Conservation (phyloP, 441 rosid genomes). For the Daphne laureola region DNA sequence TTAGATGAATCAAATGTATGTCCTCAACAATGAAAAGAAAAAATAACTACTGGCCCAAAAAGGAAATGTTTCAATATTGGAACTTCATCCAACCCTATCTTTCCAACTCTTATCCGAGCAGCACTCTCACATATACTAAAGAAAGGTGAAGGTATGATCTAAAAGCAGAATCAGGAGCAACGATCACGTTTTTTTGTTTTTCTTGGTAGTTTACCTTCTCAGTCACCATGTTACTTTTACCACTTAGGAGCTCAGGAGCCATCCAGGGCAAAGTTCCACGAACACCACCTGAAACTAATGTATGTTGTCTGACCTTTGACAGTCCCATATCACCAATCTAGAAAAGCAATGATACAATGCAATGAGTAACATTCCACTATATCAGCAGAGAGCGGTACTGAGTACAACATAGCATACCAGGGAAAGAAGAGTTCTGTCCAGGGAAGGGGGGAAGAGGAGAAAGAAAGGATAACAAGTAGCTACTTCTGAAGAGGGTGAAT, state of each 20-base stretch:
- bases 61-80: too few species aligned
- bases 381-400: background rate
- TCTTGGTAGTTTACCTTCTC: conserved; percentile 96
- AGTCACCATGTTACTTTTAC: conserved; percentile 94
- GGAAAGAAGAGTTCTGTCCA: too few species aligned
- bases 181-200: background rate
- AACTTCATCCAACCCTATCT: too few species aligned
- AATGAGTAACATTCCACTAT: conserved; percentile 12
- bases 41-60: too few species aligned
- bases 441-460: too few species aligned
- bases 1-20: too few species aligned
- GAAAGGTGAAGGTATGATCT: conserved; percentile 1
- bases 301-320: conserved; percentile 93
- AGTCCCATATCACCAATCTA: conserved; percentile 97
- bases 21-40: too few species aligned
- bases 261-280: conserved; percentile 99
- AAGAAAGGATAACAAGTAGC: too few species aligned
- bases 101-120: too few species aligned
- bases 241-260: conserved; percentile 99
- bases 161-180: background rate
- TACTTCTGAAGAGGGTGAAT: too few species aligned
- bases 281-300: conserved; percentile 96
- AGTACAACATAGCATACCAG: too few species aligned
- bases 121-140: too few species aligned
- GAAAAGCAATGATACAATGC: conserved; percentile 8